Conservation (phyloP, 225 moss, liverwort and hornwort species). For the Climacium dendroides region DNA sequence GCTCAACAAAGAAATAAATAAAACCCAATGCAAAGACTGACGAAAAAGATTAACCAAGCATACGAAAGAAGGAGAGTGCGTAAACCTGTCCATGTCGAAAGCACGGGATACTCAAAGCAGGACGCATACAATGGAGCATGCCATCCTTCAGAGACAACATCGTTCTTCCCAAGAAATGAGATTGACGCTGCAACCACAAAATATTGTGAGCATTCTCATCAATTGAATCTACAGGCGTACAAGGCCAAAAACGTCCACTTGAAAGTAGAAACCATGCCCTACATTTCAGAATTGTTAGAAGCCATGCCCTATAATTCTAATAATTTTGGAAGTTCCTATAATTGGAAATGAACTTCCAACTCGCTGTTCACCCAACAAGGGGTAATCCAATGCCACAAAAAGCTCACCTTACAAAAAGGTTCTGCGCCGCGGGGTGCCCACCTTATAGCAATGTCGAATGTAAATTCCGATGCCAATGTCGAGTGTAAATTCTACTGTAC, state of each 20-base stretch:
- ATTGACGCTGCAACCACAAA: not conserved
- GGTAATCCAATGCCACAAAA: not conserved
- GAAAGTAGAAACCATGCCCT: not conserved
- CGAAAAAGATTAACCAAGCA: not conserved
- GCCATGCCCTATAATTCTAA: not conserved
- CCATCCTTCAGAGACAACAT: constrained; percentile 31
- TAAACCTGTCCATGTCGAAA: constrained; percentile 17
- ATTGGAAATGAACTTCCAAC: not conserved
- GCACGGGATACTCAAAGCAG: constrained; percentile 2
- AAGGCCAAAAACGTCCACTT: too few relatives aligned
- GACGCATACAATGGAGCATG: constrained; percentile 20
- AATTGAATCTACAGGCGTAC: not conserved
- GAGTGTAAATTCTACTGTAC: too few relatives aligned
- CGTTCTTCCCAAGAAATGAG: not conserved
- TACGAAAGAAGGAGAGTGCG: not conserved
- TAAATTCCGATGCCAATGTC: too few relatives aligned
- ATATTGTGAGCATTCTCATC: not conserved
- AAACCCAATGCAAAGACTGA: not conserved
- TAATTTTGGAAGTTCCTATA: not conserved
- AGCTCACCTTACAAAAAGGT: too few relatives aligned
- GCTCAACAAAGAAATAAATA: not conserved
- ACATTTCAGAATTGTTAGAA: too few relatives aligned
- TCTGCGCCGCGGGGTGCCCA: too few relatives aligned
- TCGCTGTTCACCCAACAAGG: not conserved
- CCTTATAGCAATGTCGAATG: too few relatives aligned